Conservation (phyloP, 2,329 filamentous ascomycete species). For the Bertia moriformis region DNA sequence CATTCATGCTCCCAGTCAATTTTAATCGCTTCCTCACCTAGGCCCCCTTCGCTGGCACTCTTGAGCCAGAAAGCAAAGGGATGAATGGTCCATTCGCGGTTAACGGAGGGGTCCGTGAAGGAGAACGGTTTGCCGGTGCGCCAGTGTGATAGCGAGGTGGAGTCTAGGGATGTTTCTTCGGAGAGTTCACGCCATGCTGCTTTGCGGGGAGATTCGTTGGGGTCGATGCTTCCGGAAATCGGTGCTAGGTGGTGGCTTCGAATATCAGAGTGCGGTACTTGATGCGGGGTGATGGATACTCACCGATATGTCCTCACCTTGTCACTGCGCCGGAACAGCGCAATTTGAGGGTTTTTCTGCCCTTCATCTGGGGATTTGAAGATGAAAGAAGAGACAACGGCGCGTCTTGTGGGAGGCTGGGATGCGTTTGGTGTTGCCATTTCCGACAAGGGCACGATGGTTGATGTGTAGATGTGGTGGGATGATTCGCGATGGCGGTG, state of each 20-base stretch:
- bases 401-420: conserved; percentile 15
- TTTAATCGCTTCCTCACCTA: conserved; percentile 27
- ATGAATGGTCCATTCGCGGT: conserved; percentile 45
- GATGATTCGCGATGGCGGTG: too few relatives aligned
- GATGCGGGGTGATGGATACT: conserved; percentile 7
- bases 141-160: conserved; percentile 29
- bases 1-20: conserved; percentile 49
- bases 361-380: conserved; percentile 24
- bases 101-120: conserved; percentile 34
- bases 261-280: not conserved
- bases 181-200: conserved; percentile 47
- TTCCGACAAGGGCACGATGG: too few relatives aligned
- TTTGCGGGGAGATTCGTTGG: conserved; percentile 33
- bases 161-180: conserved; percentile 44
- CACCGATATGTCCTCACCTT: conserved; percentile 46
- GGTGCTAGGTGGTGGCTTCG: conserved; percentile 36
- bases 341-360: conserved; percentile 28
- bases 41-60: conserved; percentile 15
- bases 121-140: conserved; percentile 42
- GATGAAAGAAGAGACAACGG: conserved; percentile 34
- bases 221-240: conserved; percentile 45
- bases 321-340: conserved; percentile 45
- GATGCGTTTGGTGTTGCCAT: too few relatives aligned
- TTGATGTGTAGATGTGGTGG: too few relatives aligned
- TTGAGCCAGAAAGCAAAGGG: conserved; percentile 45